Evolutionary conservation across 805 yeast genomes (phyloP).

Genomic region (Komagataella populi): DNA sequence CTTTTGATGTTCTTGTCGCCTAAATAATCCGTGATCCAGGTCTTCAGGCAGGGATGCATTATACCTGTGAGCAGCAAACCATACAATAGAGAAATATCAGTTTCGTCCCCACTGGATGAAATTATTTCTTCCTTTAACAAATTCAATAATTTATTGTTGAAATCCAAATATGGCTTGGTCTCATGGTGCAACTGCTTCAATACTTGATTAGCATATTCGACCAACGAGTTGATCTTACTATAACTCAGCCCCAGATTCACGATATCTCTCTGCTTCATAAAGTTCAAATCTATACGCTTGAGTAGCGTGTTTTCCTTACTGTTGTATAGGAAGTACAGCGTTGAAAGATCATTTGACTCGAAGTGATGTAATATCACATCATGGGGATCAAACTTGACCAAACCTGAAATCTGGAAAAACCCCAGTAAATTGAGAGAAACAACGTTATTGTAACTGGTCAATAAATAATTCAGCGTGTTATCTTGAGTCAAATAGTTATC

Average conservation of each 20-base stretch:
- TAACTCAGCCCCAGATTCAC: neutral
- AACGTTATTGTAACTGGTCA: neutral
- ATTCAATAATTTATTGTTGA: constrained; percentile 19
- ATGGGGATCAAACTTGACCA: neutral
- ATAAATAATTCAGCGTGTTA: neutral
- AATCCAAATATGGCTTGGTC: constrained; percentile 22
- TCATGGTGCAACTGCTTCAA: constrained; percentile 15
- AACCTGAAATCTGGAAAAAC: neutral
- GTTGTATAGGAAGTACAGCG: constrained; percentile 13
- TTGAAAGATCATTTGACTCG: constrained; percentile 9
- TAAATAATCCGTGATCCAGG: constrained; percentile 50
- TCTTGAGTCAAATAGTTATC: neutral
- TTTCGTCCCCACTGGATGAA: constrained; percentile 5
- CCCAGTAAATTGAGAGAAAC: neutral
- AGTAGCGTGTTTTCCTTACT: constrained; percentile 8
- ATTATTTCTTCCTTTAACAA: constrained; percentile 22
- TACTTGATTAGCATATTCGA: constrained; percentile 20
- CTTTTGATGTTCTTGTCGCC: constrained; percentile 54
- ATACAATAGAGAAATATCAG: constrained; percentile 22
- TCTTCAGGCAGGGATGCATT: constrained; percentile 32
- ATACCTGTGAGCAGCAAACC: constrained; percentile 41
- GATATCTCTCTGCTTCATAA: constrained; percentile 9
- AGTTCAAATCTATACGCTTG: constrained; percentile 11
- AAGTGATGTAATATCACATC: constrained; percentile 3
- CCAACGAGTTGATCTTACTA: constrained; percentile 3